phyloP scores from a whole-genome alignment of 345 rosid species.

The Linum trigynum region DNA sequence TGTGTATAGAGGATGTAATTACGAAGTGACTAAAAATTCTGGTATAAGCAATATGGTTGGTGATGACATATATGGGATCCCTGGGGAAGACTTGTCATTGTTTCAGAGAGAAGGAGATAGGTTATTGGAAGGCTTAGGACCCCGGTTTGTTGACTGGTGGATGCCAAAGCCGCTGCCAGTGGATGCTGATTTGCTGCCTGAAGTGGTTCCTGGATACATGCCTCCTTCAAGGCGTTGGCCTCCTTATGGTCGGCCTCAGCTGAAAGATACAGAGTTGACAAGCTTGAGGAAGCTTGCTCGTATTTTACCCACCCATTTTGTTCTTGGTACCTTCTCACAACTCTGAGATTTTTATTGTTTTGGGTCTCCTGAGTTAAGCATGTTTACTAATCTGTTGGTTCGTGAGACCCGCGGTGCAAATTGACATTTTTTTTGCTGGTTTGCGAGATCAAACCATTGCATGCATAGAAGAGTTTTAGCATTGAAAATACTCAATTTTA shows the following conservation, averaged over 20 bases:
- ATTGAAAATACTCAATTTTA: constrained; percentile 8
- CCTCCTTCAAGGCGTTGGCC: constrained; percentile 60
- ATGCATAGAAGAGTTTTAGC: constrained; percentile 3
- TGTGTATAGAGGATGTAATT: constrained; percentile 45
- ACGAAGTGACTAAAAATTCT: constrained; percentile 14
- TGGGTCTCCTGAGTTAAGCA: not conserved
- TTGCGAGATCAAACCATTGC: not conserved
- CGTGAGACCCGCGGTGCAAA: not conserved
- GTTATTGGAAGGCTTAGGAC: constrained; percentile 73
- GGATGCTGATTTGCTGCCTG: constrained; percentile 76
- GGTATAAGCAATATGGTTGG: not conserved
- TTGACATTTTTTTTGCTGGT: not conserved
- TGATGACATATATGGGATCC: constrained; percentile 11
- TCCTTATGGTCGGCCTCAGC: constrained; percentile 40
- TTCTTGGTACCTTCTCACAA: constrained; percentile 45
- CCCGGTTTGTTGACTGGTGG: constrained; percentile 90
- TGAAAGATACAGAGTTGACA: constrained; percentile 52
- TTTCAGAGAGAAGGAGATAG: constrained; percentile 81
- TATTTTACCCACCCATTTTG: constrained; percentile 72
- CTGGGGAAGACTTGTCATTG: constrained; percentile 30
- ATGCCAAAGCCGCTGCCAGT: constrained; percentile 81
- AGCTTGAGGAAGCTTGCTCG: constrained; percentile 67
- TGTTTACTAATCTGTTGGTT: no score
- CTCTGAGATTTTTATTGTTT: not conserved
- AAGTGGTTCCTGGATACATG: constrained; percentile 55